Percentiles rank a stretch among this genome's conserved stretches.
These are phyloP conservation scores for Cucumis cinereus DNA, from an alignment of 306 rosid species.

Conservation along the genomic window DNA sequence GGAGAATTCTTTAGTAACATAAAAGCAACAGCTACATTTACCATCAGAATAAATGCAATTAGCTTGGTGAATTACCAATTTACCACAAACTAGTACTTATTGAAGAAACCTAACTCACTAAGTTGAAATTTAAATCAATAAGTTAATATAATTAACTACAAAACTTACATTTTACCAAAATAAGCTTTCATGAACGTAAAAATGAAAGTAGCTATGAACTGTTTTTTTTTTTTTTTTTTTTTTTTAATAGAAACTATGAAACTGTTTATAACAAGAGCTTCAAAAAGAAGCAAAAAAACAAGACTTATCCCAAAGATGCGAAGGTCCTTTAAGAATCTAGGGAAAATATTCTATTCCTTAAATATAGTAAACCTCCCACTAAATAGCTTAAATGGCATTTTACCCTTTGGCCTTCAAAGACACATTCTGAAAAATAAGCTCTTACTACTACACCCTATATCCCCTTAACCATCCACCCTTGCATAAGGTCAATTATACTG, in stretches of 20 bases:
- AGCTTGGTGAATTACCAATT: neutral
- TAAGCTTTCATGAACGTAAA: neutral
- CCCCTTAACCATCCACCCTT: neutral
- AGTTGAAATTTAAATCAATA: neutral
- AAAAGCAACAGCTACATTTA: neutral
- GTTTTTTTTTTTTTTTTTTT: neutral
- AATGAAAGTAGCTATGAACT: neutral
- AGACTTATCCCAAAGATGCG: neutral
- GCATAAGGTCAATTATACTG: neutral
- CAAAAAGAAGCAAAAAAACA: no score
- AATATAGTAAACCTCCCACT: neutral
- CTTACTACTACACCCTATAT: neutral
- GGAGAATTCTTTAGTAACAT: neutral
- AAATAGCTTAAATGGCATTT: neutral
- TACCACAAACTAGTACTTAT: neutral
- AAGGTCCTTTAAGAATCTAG: neutral
- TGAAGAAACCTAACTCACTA: neutral
- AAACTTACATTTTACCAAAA: neutral
- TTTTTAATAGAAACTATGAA: neutral
- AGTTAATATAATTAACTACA: neutral
- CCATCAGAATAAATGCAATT: neutral
- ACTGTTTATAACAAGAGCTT: neutral
- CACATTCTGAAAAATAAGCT: neutral
- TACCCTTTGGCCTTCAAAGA: neutral
- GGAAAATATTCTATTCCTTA: neutral